phyloP scores from a whole-genome alignment of 352 stramenopile species.

The Phytophthora palmivora region DNA sequence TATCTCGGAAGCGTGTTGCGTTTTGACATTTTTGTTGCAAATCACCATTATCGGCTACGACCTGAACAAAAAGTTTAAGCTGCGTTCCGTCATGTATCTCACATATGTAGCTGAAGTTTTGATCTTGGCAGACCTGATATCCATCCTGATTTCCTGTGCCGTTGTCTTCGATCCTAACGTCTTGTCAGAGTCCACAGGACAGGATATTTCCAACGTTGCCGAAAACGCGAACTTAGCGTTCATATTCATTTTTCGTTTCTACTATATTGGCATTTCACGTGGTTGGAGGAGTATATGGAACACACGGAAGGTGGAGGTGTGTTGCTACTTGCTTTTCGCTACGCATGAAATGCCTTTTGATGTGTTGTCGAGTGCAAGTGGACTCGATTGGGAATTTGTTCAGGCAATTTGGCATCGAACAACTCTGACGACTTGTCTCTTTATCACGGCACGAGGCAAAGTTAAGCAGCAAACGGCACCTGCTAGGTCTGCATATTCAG shows the following conservation, averaged over 20 bases:
- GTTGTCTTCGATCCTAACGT: not conserved
- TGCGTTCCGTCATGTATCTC: slow-evolving; percentile 41
- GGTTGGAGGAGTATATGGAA: slow-evolving; percentile 32
- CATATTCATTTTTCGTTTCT: slow-evolving; percentile 50
- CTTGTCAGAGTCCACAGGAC: slow-evolving; percentile 1
- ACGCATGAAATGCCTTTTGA: slow-evolving; percentile 53
- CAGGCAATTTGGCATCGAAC: slow-evolving; percentile 50
- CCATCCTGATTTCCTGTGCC: slow-evolving; percentile 29
- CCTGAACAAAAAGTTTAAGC: slow-evolving; percentile 40
- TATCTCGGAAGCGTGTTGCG: slow-evolving; percentile 40
- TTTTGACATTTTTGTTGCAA: slow-evolving; percentile 51
- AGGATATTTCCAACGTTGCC: slow-evolving; percentile 23
- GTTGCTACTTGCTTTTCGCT: slow-evolving; percentile 43
- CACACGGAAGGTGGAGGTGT: slow-evolving; percentile 36
- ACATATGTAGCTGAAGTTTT: slow-evolving; percentile 38
- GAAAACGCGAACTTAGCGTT: slow-evolving; percentile 36
- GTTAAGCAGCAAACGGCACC: slow-evolving; percentile 17
- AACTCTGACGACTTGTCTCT: slow-evolving; percentile 42
- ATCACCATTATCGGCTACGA: slow-evolving; percentile 53
- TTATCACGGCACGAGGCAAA: slow-evolving; percentile 34
- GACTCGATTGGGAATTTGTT: slow-evolving; percentile 45
- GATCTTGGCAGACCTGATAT: slow-evolving; percentile 19
- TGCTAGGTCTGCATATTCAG: not conserved
- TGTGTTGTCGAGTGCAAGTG: slow-evolving; percentile 26
- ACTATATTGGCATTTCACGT: slow-evolving; percentile 37